Conservation (phyloP, 441 rosid genomes). For the Gossypium laxum region DNA sequence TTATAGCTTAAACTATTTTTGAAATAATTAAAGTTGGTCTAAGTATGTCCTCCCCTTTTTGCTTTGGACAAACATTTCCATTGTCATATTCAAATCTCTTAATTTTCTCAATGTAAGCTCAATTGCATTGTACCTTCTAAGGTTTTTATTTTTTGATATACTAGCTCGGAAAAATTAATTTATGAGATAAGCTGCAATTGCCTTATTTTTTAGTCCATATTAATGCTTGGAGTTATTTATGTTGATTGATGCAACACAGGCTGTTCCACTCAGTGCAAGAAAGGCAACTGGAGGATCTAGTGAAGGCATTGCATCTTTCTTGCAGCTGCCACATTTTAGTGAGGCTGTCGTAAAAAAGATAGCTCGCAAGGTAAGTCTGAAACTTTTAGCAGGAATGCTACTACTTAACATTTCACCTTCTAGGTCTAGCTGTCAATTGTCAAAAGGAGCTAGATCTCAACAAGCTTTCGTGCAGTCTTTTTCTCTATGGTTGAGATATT, state of each 20-base stretch:
- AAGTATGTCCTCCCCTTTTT: background rate
- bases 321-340: slow-evolving; percentile 86
- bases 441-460: background rate
- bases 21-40: background rate
- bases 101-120: background rate
- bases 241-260: slow-evolving; percentile 35
- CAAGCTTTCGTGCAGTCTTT: background rate
- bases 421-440: background rate
- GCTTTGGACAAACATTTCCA: background rate
- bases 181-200: background rate
- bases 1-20: background rate
- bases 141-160: background rate
- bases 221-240: slow-evolving; percentile 4
- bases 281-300: slow-evolving; percentile 74
- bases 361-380: slow-evolving; percentile 62
- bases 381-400: background rate
- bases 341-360: slow-evolving; percentile 69
- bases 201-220: background rate
- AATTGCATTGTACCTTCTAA: background rate
- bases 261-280: slow-evolving; percentile 93
- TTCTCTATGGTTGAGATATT: background rate
- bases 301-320: slow-evolving; percentile 79
- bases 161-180: background rate
- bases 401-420: slow-evolving; percentile 9
- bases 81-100: background rate